Percentiles rank a stretch among this genome's conserved stretches.
Conservation (phyloP, 2,329 filamentous ascomycete species). For the Didymella pomorum region DNA sequence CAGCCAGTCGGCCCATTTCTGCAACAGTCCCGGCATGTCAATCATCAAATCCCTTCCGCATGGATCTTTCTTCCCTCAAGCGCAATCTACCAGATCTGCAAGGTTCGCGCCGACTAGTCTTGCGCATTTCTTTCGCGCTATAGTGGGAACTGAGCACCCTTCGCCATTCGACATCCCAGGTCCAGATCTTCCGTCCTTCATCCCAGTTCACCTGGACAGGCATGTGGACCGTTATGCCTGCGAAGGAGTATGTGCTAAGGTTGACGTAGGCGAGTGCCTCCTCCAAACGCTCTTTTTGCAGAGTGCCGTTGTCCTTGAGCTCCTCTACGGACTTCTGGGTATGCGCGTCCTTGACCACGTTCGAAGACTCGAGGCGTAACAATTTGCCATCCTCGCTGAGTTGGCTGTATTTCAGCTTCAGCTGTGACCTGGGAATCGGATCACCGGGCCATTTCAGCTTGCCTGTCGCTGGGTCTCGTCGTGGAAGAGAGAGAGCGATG, state of each 20-base stretch:
- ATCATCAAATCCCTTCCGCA: background rate
- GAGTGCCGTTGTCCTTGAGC: constrained; percentile 16
- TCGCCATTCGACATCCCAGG: constrained; percentile 34
- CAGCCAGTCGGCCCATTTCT: background rate
- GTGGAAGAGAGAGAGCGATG: constrained; percentile 30
- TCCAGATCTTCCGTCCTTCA: constrained; percentile 26
- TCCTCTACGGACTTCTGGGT: constrained; percentile 22
- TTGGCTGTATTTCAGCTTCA: constrained; percentile 21
- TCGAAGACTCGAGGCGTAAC: constrained; percentile 24
- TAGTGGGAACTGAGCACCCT: constrained; percentile 29
- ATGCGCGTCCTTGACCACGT: constrained; percentile 7
- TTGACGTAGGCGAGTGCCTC: constrained; percentile 31
- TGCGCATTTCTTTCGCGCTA: constrained; percentile 21
- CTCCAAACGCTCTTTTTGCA: constrained; percentile 29
- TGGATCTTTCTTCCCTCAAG: background rate
- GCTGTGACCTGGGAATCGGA: constrained; percentile 22
- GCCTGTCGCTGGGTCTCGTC: constrained; percentile 27
- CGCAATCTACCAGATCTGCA: background rate
- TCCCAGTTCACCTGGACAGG: constrained; percentile 30
- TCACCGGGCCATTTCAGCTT: constrained; percentile 23
- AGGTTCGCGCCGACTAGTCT: background rate
- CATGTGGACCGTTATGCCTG: constrained; percentile 21
- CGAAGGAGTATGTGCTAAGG: constrained; percentile 24
- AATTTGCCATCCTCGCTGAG: constrained; percentile 5
- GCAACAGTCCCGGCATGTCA: background rate